Base-by-base conservation (phyloP, 179 eudicot species). In the Monotropa hypopitys region DNA sequence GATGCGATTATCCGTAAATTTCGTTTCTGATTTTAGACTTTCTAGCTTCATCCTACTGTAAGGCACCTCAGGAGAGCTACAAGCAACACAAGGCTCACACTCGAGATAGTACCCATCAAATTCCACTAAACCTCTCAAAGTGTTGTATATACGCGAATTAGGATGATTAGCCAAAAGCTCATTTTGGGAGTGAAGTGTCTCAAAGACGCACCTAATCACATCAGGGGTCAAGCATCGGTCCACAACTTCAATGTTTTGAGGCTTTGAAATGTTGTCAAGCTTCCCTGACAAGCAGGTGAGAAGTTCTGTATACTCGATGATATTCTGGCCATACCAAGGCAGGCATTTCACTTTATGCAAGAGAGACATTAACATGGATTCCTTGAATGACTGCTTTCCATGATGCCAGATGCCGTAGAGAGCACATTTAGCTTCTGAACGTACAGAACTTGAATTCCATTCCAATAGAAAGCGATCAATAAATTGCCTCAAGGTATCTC, bases 21-120 rank as follows among this genome's bases (percentile, higher is more conserved):
- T 96, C 26, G 97, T 90, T 80, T 96, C 99, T 43, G 99, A 96
- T 84, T 94, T 96, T 77, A 96, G 81, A 78, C 89, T 94, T 84
- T 96, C 99, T 40, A 96, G 87, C 90, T 96, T 96, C 94, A 96
- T 96, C 87, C 94, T 87, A 84, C 92, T 91, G 84, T 91, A 94
- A 13, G 99, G 91, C 53, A 94, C 97, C 86, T 96, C 99, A 42
- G 98, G 99, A 61, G 91, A 89, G 87, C 99, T 96, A 83, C 99
- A 96, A 81, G 99, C 97, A 82, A 96, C 97, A 90, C 99, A 96
- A 80, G 99, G 99, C 85, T 96, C 99, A 77, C 99, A 94, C 87
- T 96, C 99, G 54, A 96, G 93, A 85, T 96, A 96, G 79, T 94
- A 96, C 61, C 99, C 99, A 83, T 96, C 99, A 87, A 96, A 96